Evolutionary conservation across 805 yeast species (phyloP), one percentile per base, ranked within the genome.

Genomic region (Saturnispora silvae): DNA sequence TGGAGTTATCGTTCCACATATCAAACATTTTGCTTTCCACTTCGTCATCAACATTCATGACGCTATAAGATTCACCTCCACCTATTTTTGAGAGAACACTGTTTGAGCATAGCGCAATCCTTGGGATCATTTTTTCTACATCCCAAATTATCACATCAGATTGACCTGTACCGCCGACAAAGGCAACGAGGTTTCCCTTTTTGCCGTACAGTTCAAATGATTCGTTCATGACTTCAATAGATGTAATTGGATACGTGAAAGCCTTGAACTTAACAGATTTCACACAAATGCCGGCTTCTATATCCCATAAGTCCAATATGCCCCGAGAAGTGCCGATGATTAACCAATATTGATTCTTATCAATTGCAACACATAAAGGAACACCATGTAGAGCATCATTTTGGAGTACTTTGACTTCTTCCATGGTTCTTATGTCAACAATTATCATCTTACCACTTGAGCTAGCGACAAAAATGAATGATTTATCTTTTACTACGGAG

Each of bases 241-340:
- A 56, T 8, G 61, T 59, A 7, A 85, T 75, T 1, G 79, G 71
- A 17, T 51, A 56, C 60, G 28, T 43, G 9, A 48, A 34, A 10
- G 42, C 38, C 31, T 65, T 69, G 31, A 84, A 66, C 8, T 69
- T 68, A 75, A 85, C 81, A 1, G 78, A 63, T 42, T 70, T 76
- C 25, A 84, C 60, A 29, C 70, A 60, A 0, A 80, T 41, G 25
- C 65, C 65, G 53, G 85, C 83, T 37, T 94, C 62, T 25, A 82
- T 45, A 54, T 86, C 96, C 94, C 95, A 86, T 13, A 89, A 57
- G 44, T 75, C 77, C 22, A 92, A 52, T 1, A 78, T 60, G 1
- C 96, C 96, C 28, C 68, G 70, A 0, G 71, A 60, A 0, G 96
- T 83, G 0, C 96, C 96, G 2, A 80, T 52, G 7, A 83, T 53